These are phyloP conservation scores for Linnemannia zychae DNA, from an alignment of 192 early-diverging fungal genomes.

Conservation along the genomic window DNA sequence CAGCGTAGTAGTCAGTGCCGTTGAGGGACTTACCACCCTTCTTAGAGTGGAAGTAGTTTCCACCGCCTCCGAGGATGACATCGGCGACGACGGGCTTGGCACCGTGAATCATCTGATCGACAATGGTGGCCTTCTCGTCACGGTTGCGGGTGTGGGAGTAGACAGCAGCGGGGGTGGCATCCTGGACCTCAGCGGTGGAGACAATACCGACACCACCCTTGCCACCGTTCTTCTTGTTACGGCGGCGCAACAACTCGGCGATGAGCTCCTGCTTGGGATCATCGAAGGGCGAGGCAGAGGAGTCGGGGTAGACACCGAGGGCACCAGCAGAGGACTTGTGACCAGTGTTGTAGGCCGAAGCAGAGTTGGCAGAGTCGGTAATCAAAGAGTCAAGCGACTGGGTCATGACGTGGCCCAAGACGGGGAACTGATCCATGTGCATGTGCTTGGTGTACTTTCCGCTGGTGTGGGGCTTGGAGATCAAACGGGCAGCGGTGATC, in stretches of 20 bases:
- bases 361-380: slow-evolving; percentile 82
- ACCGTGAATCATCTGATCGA: slow-evolving; percentile 71
- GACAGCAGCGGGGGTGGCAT: slow-evolving; percentile 77
- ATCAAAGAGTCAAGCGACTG: slow-evolving; percentile 73
- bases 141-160: slow-evolving; percentile 70
- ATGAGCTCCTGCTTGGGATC: slow-evolving; percentile 75
- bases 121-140: slow-evolving; percentile 66
- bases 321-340: slow-evolving; percentile 71
- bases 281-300: slow-evolving; percentile 67
- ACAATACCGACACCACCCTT: slow-evolving; percentile 74
- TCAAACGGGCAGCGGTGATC: slow-evolving; percentile 73
- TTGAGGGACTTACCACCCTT: slow-evolving; percentile 57
- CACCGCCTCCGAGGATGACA: slow-evolving; percentile 76
- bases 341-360: slow-evolving; percentile 72
- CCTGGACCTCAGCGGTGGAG: slow-evolving; percentile 70
- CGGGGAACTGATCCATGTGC: slow-evolving; percentile 63
- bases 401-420: slow-evolving; percentile 68
- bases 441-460: slow-evolving; percentile 67
- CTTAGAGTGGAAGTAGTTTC: slow-evolving; percentile 66
- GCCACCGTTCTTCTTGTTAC: slow-evolving; percentile 63
- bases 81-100: slow-evolving; percentile 67
- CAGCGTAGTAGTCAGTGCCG: slow-evolving; percentile 65
- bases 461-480: slow-evolving; percentile 67
- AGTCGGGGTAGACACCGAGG: slow-evolving; percentile 74
- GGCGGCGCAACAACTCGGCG: slow-evolving; percentile 72